phyloP scores from a whole-genome alignment of 345 rosid genomes.

The Linum tenue region DNA sequence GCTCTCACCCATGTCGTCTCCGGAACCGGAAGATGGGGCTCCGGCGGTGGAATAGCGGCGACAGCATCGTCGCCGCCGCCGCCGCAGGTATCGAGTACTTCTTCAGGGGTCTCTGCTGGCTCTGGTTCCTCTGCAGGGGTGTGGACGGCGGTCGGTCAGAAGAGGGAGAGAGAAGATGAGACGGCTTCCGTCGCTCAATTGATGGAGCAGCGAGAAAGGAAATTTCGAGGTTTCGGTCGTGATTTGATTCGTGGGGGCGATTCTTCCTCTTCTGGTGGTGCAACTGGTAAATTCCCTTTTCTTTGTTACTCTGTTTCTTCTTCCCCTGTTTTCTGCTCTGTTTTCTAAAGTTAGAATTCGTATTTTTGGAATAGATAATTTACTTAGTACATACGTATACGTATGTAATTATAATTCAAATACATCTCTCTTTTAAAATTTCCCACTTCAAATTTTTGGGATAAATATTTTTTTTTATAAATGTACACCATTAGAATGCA shows the following conservation, averaged over 20 bases:
- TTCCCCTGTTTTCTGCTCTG: background rate
- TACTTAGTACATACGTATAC: background rate
- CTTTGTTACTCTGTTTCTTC: background rate
- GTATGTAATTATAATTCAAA: slow-evolving; percentile 11
- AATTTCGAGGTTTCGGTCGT: background rate
- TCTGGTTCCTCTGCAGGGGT: background rate
- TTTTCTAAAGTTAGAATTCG: background rate
- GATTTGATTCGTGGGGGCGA: background rate
- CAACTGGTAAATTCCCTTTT: background rate
- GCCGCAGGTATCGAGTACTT: slow-evolving; percentile 6
- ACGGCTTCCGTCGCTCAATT: background rate
- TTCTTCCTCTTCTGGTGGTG: slow-evolving; percentile 5
- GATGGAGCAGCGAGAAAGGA: background rate
- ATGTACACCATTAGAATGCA: too few relatives aligned
- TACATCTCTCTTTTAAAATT: too few relatives aligned
- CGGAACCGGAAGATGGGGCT: slow-evolving; percentile 22
- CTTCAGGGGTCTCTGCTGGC: slow-evolving; percentile 10
- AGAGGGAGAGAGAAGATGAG: background rate
- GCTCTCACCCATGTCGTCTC: slow-evolving; percentile 64
- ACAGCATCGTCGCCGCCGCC: slow-evolving; percentile 3
- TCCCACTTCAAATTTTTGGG: too few relatives aligned
- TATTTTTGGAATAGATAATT: background rate
- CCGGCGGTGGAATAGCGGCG: slow-evolving; percentile 1
- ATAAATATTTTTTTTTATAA: too few relatives aligned
- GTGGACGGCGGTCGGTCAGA: slow-evolving; percentile 5